Evolutionary conservation across 2,329 filamentous ascomycete genomes (phyloP).

Genomic region (Ceratocystis huliohia): DNA sequence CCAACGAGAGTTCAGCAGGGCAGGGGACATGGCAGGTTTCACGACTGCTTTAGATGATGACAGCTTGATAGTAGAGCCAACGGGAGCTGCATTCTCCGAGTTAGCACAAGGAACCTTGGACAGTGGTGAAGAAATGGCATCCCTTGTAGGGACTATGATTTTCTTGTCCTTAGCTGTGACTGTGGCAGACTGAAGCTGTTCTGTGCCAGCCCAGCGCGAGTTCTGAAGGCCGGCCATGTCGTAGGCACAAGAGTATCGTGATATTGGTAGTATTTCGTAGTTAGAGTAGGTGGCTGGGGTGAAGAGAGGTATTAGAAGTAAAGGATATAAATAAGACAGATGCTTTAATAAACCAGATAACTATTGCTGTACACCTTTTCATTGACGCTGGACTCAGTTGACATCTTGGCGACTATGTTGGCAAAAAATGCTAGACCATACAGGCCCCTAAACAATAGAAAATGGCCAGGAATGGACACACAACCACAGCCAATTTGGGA

Average conservation of each 20-base stretch:
- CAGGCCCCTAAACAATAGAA: neutral
- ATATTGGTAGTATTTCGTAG: neutral
- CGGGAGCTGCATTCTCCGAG: neutral
- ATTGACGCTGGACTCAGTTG: neutral
- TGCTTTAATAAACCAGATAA: neutral
- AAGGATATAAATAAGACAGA: neutral
- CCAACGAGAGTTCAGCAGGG: constrained; percentile 17
- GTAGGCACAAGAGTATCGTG: neutral
- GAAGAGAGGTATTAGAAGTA: neutral
- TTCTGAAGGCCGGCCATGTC: constrained; percentile 16
- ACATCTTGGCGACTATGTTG: neutral
- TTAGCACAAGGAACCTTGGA: neutral
- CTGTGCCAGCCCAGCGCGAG: constrained; percentile 8
- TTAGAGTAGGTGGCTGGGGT: neutral
- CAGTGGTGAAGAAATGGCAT: neutral
- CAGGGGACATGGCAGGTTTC: neutral
- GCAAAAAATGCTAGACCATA: neutral
- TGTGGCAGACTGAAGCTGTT: neutral
- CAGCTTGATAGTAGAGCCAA: neutral
- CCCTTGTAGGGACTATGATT: neutral
- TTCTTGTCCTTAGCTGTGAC: neutral
- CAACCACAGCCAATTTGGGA: neutral
- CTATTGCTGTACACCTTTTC: neutral
- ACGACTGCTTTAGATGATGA: neutral
- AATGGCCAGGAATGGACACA: neutral